Evolutionary conservation across 2,329 filamentous ascomycete species (phyloP).

Genomic region (Penicillium expansum): DNA sequence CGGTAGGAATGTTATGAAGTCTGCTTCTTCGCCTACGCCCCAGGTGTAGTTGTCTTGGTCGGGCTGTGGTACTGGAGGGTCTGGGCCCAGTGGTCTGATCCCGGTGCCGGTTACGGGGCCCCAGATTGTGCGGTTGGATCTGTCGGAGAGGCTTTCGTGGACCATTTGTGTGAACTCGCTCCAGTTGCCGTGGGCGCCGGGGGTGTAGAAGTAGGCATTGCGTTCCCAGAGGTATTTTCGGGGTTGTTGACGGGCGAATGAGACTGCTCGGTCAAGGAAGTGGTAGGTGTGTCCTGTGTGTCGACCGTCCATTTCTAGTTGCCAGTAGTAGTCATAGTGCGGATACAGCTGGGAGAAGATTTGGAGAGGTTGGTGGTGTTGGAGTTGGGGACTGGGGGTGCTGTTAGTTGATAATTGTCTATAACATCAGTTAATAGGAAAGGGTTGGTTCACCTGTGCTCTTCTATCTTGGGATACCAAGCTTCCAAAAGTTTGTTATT

Average conservation of each 20-base stretch:
- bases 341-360: slow-evolving; percentile 63
- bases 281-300: slow-evolving; percentile 68
- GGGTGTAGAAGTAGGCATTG: slow-evolving; percentile 73
- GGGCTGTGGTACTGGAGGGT: slow-evolving; percentile 19
- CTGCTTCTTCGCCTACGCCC: slow-evolving; percentile 25
- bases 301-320: slow-evolving; percentile 68
- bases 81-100: slow-evolving; percentile 24
- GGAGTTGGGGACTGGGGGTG: slow-evolving; percentile 22
- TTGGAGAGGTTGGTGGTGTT: slow-evolving; percentile 58
- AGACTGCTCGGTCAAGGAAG: slow-evolving; percentile 64
- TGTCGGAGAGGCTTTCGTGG: slow-evolving; percentile 32
- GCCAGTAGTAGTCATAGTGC: slow-evolving; percentile 67
- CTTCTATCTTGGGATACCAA: slow-evolving; percentile 30
- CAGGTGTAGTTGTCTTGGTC: slow-evolving; percentile 24
- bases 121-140: slow-evolving; percentile 24
- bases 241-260: slow-evolving; percentile 67
- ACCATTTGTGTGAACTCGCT: slow-evolving; percentile 68
- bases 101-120: slow-evolving; percentile 23
- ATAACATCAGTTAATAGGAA: neutral
- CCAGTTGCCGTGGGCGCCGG: slow-evolving; percentile 66
- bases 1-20: slow-evolving; percentile 23
- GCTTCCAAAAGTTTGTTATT: slow-evolving; percentile 28
- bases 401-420: neutral
- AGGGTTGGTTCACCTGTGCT: slow-evolving; percentile 25
- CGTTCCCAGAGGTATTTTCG: slow-evolving; percentile 75